Conservation (phyloP, 495 filamentous ascomycete genomes). For the Neurospora sp. region DNA sequence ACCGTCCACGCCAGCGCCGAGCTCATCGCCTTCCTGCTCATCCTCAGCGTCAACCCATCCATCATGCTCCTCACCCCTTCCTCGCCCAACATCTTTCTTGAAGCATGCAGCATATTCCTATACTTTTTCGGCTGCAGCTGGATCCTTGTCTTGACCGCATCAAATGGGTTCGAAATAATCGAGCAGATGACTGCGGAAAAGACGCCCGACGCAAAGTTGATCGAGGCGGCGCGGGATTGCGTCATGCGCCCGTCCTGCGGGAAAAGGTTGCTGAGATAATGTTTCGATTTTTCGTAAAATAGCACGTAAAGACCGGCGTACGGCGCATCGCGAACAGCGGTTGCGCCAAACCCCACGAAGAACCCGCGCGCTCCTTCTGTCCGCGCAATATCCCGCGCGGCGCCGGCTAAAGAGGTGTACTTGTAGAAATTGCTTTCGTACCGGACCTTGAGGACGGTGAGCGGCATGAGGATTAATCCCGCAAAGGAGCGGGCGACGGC, state of each 20-base stretch:
- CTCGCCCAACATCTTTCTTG: slow-evolving; percentile 62
- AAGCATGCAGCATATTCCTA: slow-evolving; percentile 72
- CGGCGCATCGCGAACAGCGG: slow-evolving; percentile 84
- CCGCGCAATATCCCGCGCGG: slow-evolving; percentile 61
- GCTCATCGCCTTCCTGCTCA: slow-evolving; percentile 84
- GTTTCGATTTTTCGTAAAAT: slow-evolving; percentile 87
- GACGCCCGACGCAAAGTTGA: slow-evolving; percentile 77
- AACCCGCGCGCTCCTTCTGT: slow-evolving; percentile 74
- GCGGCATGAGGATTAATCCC: slow-evolving; percentile 88
- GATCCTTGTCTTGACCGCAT: slow-evolving; percentile 89
- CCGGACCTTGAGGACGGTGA: slow-evolving; percentile 94
- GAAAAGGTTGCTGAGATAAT: slow-evolving; percentile 39
- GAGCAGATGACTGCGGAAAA: slow-evolving; percentile 67
- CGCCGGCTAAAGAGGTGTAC: slow-evolving; percentile 67
- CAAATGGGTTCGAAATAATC: slow-evolving; percentile 85
- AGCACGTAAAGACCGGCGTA: slow-evolving; percentile 93
- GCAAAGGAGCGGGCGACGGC: slow-evolving; percentile 73
- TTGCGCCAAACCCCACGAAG: slow-evolving; percentile 89
- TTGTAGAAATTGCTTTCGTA: slow-evolving; percentile 79
- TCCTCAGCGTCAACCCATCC: slow-evolving; percentile 77
- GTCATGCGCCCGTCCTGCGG: slow-evolving; percentile 12
- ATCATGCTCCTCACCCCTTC: slow-evolving; percentile 76
- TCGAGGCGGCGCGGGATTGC: slow-evolving; percentile 46
- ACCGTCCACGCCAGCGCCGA: slow-evolving; percentile 90
- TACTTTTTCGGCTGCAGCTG: slow-evolving; percentile 83